phyloP scores from a whole-genome alignment of 257 asterid genomes.

The Solanum gracilifrons region DNA sequence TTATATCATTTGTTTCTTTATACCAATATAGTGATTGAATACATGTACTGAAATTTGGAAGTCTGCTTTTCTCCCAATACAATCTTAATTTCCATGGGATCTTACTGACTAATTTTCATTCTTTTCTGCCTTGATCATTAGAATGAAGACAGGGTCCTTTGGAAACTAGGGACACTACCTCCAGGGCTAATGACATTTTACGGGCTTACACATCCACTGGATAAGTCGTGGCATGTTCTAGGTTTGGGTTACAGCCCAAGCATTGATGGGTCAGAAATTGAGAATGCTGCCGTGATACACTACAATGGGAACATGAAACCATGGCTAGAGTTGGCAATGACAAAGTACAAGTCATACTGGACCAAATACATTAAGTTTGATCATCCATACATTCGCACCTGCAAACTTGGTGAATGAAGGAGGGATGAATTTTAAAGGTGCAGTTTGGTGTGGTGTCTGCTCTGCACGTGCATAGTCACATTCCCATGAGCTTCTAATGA shows the following conservation, averaged over 20 bases:
- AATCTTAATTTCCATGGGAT: background rate
- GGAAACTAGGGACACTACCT: slow-evolving; percentile 98
- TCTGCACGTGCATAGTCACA: background rate
- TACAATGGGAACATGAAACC: slow-evolving; percentile 99
- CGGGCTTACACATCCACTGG: slow-evolving; percentile 88
- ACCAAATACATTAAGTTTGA: slow-evolving; percentile 70
- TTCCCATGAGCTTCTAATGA: background rate
- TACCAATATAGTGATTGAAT: background rate
- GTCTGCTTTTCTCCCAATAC: background rate
- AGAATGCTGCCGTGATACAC: slow-evolving; percentile 88
- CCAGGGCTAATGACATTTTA: slow-evolving; percentile 93
- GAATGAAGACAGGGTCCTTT: slow-evolving; percentile 86
- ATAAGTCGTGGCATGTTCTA: slow-evolving; percentile 97
- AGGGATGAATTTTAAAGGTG: background rate
- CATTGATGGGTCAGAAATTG: slow-evolving; percentile 62
- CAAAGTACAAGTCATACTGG: slow-evolving; percentile 82
- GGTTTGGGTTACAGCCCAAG: slow-evolving; percentile 95
- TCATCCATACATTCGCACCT: slow-evolving; percentile 62
- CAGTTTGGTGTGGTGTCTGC: background rate
- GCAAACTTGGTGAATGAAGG: slow-evolving; percentile 61
- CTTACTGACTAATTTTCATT: background rate
- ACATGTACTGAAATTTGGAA: background rate
- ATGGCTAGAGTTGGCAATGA: slow-evolving; percentile 97
- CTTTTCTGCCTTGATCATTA: slow-evolving; percentile 9
- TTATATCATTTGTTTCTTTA: background rate